Evolutionary conservation across 768 basidiomycete species (phyloP), one percentile per base, ranked within the genome.

Genomic region (Calocybe indica): DNA sequence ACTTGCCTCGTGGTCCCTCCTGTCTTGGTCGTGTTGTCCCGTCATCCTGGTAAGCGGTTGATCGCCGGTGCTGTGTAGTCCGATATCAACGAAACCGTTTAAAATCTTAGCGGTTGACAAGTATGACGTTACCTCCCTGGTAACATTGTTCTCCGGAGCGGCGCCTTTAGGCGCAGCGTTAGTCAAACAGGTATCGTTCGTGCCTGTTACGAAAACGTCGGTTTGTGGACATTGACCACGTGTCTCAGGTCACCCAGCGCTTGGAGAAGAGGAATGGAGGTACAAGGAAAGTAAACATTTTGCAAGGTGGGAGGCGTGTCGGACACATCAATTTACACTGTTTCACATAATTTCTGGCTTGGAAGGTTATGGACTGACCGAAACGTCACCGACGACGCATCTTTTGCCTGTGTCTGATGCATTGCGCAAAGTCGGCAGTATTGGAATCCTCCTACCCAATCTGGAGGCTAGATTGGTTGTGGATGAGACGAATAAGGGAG

Each of bases 311-410:
- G 58, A 47, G 33, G 30, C 13, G 10, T 33, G 30, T 13, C 31
- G 43, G 7, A 3, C 14, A 9, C 32, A 15, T 6, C 28, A 5
- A 9, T 7, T 15, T 34, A 13, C 15, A 12, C 31, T 30, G 11
- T n/a, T 51, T 7, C 31, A 7, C 12, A 34, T 39, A 5, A 33
- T 33, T 8, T 15, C 34, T 10, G 11, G 30, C 34, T 43, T 37
- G 10, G 40, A 54, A 82, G 86, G 84, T 1, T 90, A 82, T 48
- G 86, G 91, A 28, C 71, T 92, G 13, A 92, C 89, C 1, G 91
- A 92, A 64, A 91, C 88, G 1, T 85, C 88, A 0, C 88, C 88
- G 0, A 81, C 82, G 0, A 74, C 81, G 0, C 80, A 83, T 52
- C 52, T 85, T 2, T 69, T 87, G 6, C 70, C 78, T 1, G 42